These are phyloP conservation scores for Hibiscus trionum DNA, from an alignment of 345 rosid genomes.

Conservation along the genomic window DNA sequence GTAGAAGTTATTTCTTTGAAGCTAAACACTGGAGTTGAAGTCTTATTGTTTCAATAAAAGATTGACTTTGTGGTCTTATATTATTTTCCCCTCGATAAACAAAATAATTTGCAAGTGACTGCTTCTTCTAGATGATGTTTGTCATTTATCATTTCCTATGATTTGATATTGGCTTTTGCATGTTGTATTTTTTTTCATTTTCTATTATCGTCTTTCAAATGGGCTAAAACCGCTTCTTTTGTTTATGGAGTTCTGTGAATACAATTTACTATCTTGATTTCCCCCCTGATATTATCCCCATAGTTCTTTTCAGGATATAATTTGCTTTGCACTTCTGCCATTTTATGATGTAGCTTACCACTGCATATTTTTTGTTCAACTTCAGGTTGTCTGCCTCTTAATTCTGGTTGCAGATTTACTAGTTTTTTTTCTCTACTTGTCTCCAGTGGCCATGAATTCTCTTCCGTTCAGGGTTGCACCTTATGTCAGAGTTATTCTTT, in stretches of 20 bases:
- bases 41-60: neutral
- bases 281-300: neutral
- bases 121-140: neutral
- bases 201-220: neutral
- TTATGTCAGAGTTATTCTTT: conserved; percentile 68
- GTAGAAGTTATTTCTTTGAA: neutral
- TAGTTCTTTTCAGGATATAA: neutral
- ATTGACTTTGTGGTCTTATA: neutral
- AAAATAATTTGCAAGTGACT: neutral
- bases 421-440: conserved; percentile 63
- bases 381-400: conserved; percentile 57
- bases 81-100: conserved; percentile 2
- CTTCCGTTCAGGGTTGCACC: conserved; percentile 90
- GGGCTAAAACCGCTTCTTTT: neutral
- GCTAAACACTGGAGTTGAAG: neutral
- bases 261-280: neutral
- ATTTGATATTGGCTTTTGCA: neutral
- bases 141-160: neutral
- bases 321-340: neutral
- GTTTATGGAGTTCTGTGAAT: neutral
- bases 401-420: conserved; percentile 71
- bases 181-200: neutral
- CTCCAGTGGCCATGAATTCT: conserved; percentile 53
- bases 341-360: conserved; percentile 8
- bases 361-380: conserved; percentile 9